Evolutionary conservation across 208 protist genomes (phyloP), one percentile per base, ranked within the genome.

Genomic region (Trypanosoma lewisi): DNA sequence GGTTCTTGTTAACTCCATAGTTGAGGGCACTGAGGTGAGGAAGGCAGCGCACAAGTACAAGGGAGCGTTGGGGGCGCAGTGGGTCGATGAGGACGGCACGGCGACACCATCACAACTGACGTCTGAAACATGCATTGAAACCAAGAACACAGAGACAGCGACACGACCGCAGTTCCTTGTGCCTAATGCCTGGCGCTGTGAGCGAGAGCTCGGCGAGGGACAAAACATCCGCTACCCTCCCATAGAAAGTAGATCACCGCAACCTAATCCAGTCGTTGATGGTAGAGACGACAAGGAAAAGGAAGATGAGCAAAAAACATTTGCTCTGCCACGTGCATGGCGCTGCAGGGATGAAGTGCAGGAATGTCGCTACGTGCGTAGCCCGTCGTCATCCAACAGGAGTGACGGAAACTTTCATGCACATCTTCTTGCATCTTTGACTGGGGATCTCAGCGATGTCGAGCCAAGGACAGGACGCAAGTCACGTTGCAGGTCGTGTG

Each of bases 181-280:
- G 11, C 73, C 73, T 8, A 57, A 39, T 33, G 60, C 49, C 28
- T 78, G 73, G 73, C 73, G 73, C 45, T 78, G 73, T 54, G 55
- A 41, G 14, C 11, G 54, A 30, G 73, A 78, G 49, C 48, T 67
- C 6, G 31, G 44, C n/a, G 30, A 36, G 11, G 60, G 36, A 12
- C 50, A 69, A 27, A 53, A 49, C 34, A 60, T 78, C 6, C 59
- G 66, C 7, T 30, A 16, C 39, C 12, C 4, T 25, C 3, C 8
- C 16, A 21, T 30, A 21, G 30, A 33, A 25, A 31, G 2, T 7
- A 1, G 4, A 42, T 7, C 4, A 7, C 23, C 57, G 0, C 11
- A 9, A 14, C 28, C 21, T 34, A n/a, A 30, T 44, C 41, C n/a
- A n/a, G n/a, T n/a, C n/a, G 6, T 23, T 3, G 42, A 47, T 47